phyloP scores from a whole-genome alignment of 192 early-diverging fungal species.

The Spizellomyces sp. region DNA sequence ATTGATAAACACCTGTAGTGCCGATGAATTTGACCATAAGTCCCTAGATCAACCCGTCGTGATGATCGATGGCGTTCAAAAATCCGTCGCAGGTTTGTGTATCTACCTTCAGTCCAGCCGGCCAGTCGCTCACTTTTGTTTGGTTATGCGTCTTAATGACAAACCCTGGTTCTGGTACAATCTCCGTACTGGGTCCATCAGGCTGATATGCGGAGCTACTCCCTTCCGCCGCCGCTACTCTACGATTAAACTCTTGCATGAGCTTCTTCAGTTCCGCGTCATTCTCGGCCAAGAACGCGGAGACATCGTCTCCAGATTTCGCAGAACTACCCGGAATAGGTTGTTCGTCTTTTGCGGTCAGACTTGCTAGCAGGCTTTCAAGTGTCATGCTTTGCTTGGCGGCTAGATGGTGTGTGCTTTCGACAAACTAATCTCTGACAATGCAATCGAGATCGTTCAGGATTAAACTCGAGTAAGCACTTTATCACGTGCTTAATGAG shows the following conservation, averaged over 20 bases:
- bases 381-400: conserved; percentile 4
- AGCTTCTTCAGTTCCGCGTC: conserved; percentile 15
- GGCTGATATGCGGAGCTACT: background rate
- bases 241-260: background rate
- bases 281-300: conserved; percentile 12
- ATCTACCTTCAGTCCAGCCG: conserved; percentile 40
- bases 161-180: conserved; percentile 57
- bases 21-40: background rate
- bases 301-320: background rate
- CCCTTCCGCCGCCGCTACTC: conserved; percentile 8
- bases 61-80: too few species aligned
- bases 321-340: background rate
- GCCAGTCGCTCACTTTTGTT: conserved; percentile 31
- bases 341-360: background rate
- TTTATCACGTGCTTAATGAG: background rate
- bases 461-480: too few species aligned
- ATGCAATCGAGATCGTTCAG: background rate
- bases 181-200: conserved; percentile 14
- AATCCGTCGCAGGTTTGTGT: too few species aligned
- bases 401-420: background rate
- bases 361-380: conserved; percentile 21
- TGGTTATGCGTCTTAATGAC: conserved; percentile 53
- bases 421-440: background rate
- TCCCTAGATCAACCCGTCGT: too few species aligned
- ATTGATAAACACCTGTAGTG: conserved; percentile 59